A percentile compares a stretch with the other conserved stretches of the same genome.
Evolutionary conservation across 2,329 filamentous ascomycete species (phyloP).

Genomic region (Colletotrichum spaethianum): DNA sequence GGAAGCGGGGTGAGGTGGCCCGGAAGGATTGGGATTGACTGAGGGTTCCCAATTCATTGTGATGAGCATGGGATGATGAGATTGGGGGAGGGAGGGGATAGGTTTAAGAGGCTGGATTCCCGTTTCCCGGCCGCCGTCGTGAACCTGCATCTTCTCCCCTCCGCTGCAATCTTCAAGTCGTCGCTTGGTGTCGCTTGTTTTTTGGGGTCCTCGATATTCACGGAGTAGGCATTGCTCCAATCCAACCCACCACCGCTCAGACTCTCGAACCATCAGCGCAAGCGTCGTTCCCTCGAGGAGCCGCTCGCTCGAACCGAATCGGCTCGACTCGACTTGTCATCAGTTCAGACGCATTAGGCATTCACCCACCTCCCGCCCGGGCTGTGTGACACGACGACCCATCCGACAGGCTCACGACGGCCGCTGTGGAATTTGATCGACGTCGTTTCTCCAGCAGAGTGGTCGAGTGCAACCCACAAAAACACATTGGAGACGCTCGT

Average conservation of each 20-base stretch:
- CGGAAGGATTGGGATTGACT: conserved; percentile 27
- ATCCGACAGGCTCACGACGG: neutral
- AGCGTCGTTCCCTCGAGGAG: neutral
- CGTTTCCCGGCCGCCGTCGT: conserved; percentile 11
- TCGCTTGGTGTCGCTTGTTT: conserved; percentile 36
- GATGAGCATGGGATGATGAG: conserved; percentile 12
- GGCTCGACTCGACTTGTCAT: no score
- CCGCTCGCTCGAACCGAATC: neutral
- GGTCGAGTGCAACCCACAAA: neutral
- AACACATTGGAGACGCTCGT: neutral
- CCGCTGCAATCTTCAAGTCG: neutral
- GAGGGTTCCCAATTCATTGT: conserved; percentile 11
- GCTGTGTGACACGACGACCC: neutral
- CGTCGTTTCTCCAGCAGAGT: neutral
- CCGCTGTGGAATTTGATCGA: conserved; percentile 8
- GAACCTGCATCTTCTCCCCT: neutral
- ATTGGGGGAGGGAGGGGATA: neutral
- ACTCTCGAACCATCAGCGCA: neutral
- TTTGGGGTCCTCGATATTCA: neutral
- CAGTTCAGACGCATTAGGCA: neutral
- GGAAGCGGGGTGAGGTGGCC: conserved; percentile 11
- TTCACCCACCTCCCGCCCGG: neutral
- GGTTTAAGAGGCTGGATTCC: conserved; percentile 36
- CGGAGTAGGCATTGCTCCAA: neutral
- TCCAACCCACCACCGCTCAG: neutral